A percentile compares a stretch with the other conserved stretches of the same genome.
Evolutionary conservation across 192 early-diverging fungal genomes (phyloP).

Genomic region (Anaeromyces robustus): DNA sequence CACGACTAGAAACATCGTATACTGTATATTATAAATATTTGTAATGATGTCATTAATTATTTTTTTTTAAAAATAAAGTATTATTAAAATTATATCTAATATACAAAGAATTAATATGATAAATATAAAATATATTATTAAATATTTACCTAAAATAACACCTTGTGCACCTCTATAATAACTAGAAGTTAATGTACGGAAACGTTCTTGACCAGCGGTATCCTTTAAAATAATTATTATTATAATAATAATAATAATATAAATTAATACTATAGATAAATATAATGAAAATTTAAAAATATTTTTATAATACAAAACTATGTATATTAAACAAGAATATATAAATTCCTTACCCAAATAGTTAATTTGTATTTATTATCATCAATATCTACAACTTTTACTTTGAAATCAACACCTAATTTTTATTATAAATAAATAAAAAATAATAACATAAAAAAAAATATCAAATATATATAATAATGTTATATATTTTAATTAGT

Average conservation of each 20-base stretch:
- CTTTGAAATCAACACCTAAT: constrained; percentile 93
- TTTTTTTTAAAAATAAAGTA: no score
- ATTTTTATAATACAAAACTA: no score
- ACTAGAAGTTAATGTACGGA: constrained; percentile 88
- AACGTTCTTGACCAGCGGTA: constrained; percentile 97
- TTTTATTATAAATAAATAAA: background rate
- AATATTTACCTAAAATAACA: constrained; percentile 68
- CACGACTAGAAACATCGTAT: constrained; percentile 89
- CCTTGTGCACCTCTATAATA: constrained; percentile 98
- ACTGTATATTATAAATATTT: constrained; percentile 43
- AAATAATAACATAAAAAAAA: background rate
- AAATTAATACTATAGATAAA: no score
- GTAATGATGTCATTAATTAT: no score
- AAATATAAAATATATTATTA: no score
- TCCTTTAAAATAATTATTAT: constrained; percentile 39
- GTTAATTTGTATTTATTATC: constrained; percentile 86
- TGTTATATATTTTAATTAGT: no score
- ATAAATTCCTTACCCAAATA: constrained; percentile 55
- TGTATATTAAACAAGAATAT: constrained; percentile 1
- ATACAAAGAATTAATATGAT: no score
- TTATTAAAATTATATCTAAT: no score
- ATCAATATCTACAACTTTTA: constrained; percentile 73
- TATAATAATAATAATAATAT: background rate
- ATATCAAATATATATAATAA: no score
- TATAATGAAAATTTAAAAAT: no score